Conservation (phyloP, 805 yeast species). For the Limtongia smithiae region DNA sequence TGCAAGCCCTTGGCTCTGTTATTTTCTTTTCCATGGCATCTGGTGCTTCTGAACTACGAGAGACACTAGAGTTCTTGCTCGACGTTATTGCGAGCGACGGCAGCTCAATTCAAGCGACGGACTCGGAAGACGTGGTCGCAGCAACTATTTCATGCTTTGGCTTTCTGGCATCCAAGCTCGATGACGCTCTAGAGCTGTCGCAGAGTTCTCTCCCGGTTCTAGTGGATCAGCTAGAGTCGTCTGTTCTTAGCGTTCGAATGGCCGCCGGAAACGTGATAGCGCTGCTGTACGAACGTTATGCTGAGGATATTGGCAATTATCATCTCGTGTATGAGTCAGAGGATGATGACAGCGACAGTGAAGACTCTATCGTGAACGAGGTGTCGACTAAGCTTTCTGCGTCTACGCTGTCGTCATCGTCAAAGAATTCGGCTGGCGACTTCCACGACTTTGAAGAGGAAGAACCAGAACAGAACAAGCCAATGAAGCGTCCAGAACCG, state of each 20-base stretch:
- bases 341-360: constrained; percentile 10
- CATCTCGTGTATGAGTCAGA: constrained; percentile 12
- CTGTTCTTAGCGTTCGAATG: constrained; percentile 20
- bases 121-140: constrained; percentile 26
- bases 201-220: constrained; percentile 25
- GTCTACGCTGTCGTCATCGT: too few species aligned
- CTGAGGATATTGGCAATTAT: constrained; percentile 19
- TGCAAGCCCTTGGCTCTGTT: constrained; percentile 18
- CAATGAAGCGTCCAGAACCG: constrained; percentile 8
- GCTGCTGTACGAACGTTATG: constrained; percentile 24
- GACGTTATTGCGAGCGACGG: constrained; percentile 29
- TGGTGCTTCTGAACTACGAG: constrained; percentile 6
- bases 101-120: constrained; percentile 23
- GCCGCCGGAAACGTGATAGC: constrained; percentile 32
- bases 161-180: constrained; percentile 19
- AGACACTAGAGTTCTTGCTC: constrained; percentile 15
- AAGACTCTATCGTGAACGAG: neutral
- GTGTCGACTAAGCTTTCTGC: neutral
- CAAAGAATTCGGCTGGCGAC: constrained; percentile 9
- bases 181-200: constrained; percentile 18
- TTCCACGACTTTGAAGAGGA: constrained; percentile 5
- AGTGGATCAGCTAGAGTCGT: constrained; percentile 30
- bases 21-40: constrained; percentile 15
- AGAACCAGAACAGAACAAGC: neutral
- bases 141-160: constrained; percentile 25